Conservation (phyloP, 2,329 filamentous ascomycete genomes). For the Aspergillus carbonarius region DNA sequence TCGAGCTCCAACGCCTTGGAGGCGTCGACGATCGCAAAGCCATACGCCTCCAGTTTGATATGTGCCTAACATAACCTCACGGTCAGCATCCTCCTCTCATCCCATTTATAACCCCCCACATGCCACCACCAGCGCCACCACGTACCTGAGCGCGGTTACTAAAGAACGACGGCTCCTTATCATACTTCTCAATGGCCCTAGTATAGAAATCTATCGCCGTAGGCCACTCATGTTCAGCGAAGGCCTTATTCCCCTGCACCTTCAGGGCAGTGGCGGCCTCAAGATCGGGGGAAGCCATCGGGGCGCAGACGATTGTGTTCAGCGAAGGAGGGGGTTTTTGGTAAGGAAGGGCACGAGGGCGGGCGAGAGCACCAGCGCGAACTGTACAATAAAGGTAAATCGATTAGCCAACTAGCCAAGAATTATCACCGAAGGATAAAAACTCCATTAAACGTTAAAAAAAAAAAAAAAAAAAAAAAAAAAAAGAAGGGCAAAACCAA, state of each 20-base stretch:
- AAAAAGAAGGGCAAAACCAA: neutral
- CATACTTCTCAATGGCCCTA: conserved; percentile 81
- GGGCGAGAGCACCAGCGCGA: neutral
- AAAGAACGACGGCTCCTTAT: conserved; percentile 83
- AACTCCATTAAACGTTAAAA: too few species aligned
- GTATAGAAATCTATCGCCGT: conserved; percentile 79
- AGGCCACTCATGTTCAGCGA: conserved; percentile 82
- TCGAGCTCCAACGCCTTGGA: conserved; percentile 89
- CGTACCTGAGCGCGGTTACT: conserved; percentile 89
- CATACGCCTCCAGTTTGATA: conserved; percentile 93
- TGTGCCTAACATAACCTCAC: conserved; percentile 62
- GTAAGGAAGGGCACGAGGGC: conserved; percentile 16
- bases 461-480: neutral
- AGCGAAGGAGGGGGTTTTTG: conserved; percentile 21
- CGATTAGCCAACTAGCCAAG: too few species aligned
- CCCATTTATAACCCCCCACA: neutral
- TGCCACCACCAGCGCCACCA: conserved; percentile 42
- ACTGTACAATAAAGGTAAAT: neutral
- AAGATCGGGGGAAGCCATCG: conserved; percentile 44
- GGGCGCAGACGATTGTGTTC: neutral
- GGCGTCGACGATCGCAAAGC: conserved; percentile 87
- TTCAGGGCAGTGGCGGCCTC: conserved; percentile 82
- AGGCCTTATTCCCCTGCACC: conserved; percentile 91
- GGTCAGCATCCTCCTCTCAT: conserved; percentile 12
- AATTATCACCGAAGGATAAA: too few species aligned